Evolutionary conservation across 176 grass and related monocot genomes (phyloP).

Genomic region (Lolium multiflorum): DNA sequence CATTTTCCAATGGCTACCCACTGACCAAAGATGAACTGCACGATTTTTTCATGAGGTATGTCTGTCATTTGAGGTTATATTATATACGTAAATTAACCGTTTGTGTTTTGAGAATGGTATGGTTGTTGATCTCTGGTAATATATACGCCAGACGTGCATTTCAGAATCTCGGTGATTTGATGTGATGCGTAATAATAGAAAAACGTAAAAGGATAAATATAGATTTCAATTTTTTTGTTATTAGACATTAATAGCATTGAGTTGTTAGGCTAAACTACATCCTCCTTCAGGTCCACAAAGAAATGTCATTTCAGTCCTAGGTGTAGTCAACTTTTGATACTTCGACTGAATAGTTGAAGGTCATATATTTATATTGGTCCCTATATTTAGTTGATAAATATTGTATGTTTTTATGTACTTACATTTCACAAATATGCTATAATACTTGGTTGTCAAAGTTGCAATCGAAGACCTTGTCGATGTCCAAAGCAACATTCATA

Average conservation of each 20-base stretch:
- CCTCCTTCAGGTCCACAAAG: neutral
- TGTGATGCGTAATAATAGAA: neutral
- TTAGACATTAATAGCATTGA: neutral
- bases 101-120: neutral
- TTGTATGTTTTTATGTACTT: neutral
- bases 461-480: neutral
- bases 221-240: neutral
- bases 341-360: neutral
- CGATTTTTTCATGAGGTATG: constrained; percentile 56
- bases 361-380: neutral
- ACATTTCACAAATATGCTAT: neutral
- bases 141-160: neutral
- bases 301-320: neutral
- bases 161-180: neutral
- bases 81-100: neutral
- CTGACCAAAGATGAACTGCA: constrained; percentile 60
- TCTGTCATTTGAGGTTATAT: neutral
- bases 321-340: neutral
- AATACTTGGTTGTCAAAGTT: neutral
- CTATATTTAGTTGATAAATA: neutral
- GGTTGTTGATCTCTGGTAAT: neutral
- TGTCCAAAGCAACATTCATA: neutral
- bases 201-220: neutral
- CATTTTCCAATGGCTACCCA: constrained; percentile 73
- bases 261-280: neutral